Evolutionary conservation across 176 grass and related monocot genomes (phyloP), one percentile per base, ranked within the genome.

Genomic region (Leersia perrieri): DNA sequence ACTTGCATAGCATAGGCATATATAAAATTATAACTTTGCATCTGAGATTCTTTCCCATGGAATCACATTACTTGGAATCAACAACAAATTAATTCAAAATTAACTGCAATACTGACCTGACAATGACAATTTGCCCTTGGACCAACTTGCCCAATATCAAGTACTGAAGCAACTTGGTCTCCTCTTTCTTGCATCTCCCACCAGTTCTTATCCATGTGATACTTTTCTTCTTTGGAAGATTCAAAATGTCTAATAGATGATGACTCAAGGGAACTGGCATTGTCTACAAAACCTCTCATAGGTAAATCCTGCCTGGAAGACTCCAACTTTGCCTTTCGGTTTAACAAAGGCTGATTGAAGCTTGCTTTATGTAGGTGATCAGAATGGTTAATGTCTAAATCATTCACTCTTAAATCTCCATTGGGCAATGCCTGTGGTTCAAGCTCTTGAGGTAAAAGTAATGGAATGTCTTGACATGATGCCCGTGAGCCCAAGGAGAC

Each of bases 101-200:
- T 28, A 58, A 75, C 22, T 69, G 28, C 58, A 47, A 66, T 31
- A 86, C 89, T 80, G 73, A 98, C 96, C 96, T 98, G 96, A 88
- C 92, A 95, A 84, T 83, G 86, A 79, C 92, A 95, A 78, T 71
- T 68, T 86, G 79, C 88, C 74, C 88, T 88, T 71, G 92, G 90
- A 71, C 96, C 92, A 92, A 93, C 96, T 90, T 95, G 92, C 71
- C 96, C 84, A 80, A 89, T 79, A 80, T 90, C 88, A 77, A 89
- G 86, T 72, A 90, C 70, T 65, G 96, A 98, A 83, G 86, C 75
- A 86, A 92, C 88, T 85, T 88, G 96, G 44, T 81, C 60, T 11
- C 92, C 90, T 88, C 88, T 84, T 76, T 98, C 92, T 84, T 98
- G 96, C 79, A 64, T 86, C 81, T 98, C 96, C 96, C 96, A 98